Evolutionary conservation across 2,329 filamentous ascomycete genomes (phyloP), one percentile per base, ranked within the genome.

Genomic region (Pseudocercospora crystallina): DNA sequence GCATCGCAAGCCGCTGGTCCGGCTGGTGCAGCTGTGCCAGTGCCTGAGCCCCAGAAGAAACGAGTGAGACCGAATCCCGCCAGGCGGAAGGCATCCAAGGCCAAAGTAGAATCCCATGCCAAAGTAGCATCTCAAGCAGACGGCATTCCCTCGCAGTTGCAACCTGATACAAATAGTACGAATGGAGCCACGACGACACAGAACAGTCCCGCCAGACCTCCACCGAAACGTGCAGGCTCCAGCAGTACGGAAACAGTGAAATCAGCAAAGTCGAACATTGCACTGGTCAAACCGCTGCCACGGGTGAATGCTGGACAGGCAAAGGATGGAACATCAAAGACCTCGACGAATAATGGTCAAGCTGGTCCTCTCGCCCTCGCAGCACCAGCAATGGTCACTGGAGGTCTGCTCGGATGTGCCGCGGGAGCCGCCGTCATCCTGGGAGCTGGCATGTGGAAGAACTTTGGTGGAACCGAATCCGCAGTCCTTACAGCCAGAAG

Each of bases 341-440:
- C 20, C 20, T 26, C 20, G 20, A 26, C 3, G 3, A 26, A 26
- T 26, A 26, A 35, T 12, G 45, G 31, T 14, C 41, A 38, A 29
- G 9, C 43, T 31, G 37, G 42, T 14, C 32, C 46, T 51, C 49
- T 58, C 8, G 48, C 60, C 36, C 39, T 62, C 31, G 55, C 55
- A 12, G 41, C 57, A 12, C 59, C 61, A 14, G 58, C 59, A 14
- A 42, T 63, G n/a, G 47, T 61, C 5, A 63, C 64, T 12, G 63
- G 63, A 17, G 61, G 61, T 43, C 58, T 66, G 2, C 38, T 65
- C 11, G 64, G 62, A 36, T 65, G 61, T 40, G 61, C 56, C 10
- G 61, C 62, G 2, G 55, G 61, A 35, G 62, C 61, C 9, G 61
- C 57, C 3, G 48, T 64, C 31, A 47, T 66, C 20, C 55, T 63